Base-by-base conservation (phyloP, 139 green algal species). In the Pleodorina starrii region DNA sequence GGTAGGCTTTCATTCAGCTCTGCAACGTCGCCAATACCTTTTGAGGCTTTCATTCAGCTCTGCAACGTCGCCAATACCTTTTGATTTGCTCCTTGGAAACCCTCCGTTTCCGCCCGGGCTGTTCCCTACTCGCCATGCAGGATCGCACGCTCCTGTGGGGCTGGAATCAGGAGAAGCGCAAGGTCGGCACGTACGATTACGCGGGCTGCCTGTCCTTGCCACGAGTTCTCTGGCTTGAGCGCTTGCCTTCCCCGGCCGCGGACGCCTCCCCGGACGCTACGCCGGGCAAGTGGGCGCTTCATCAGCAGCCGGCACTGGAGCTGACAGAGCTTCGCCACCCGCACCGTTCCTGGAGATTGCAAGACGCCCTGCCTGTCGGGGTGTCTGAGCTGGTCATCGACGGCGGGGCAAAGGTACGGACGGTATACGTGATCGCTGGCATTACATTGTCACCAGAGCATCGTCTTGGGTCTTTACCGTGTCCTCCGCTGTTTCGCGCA, bases 161-260 rank as follows among this genome's bases (percentile, higher is more conserved):
- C 0, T 99, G 97, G 97, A 83, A 97, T 72, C 97, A 99, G 86
- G 97, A 99, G 89, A 84, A 92, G 57, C 93, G 97, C 35, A 88
- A 94, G 91, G 93, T 94, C 51, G 93, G 93, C 57, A 87, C 88
- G 1, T 98, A 97, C 73, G 90, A 95, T 42, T 99, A 98, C 63
- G 94, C 97, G 2, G 97, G 97, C 75, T 99, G 97, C 92, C 88
- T 99, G 71, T 94, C 90, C 6, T 59, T 97, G 27, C 96, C 97
- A 0, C 93, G 97, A 1, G 71, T 97, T 48, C 90, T 99, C 36
- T 91, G 90, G 72, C 44, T 95, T 0, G 80, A 91, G 40, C 17
- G 29, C 40, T 40, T 27, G n/a, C 5, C 1, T 32, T 21, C 7
- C 43, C 4, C 46, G 44, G 23, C 32, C 42, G 72, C 23, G 27